Conservation (phyloP, 2,329 filamentous ascomycete genomes). For the Botrytis sinoallii region DNA sequence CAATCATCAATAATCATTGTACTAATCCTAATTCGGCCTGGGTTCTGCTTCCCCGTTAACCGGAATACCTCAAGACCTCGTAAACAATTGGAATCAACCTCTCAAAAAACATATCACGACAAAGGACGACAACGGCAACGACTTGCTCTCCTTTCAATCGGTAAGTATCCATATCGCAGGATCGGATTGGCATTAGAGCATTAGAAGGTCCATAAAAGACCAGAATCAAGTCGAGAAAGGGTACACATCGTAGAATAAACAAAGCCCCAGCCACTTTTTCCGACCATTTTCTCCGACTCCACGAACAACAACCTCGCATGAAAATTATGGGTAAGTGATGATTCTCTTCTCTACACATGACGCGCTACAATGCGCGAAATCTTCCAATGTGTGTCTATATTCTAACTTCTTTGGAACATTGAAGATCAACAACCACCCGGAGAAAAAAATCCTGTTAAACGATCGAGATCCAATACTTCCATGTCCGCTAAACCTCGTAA, state of each 20-base stretch:
- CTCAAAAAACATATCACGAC: conserved; percentile 19
- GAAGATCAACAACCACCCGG: conserved; percentile 33
- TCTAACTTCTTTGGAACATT: conserved; percentile 26
- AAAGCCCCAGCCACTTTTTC: conserved; percentile 30
- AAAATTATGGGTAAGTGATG: conserved; percentile 33
- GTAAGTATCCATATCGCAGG: conserved; percentile 9
- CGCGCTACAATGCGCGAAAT: conserved; percentile 14
- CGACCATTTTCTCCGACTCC: conserved; percentile 10
- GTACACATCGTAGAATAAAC: conserved; percentile 25
- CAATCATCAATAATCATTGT: neutral
- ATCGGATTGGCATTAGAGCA: neutral
- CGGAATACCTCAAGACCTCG: conserved; percentile 19
- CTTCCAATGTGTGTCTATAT: conserved; percentile 2
- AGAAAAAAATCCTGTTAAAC: conserved; percentile 40
- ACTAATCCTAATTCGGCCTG: conserved; percentile 11
- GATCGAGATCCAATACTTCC: conserved; percentile 47
- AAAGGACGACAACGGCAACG: conserved; percentile 12
- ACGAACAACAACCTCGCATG: conserved; percentile 19
- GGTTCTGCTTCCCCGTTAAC: conserved; percentile 20
- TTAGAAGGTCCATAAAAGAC: neutral
- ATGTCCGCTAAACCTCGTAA: conserved; percentile 43
- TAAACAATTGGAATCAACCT: conserved; percentile 21
- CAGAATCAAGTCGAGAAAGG: conserved; percentile 2
- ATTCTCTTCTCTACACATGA: conserved; percentile 7
- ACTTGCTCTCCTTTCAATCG: conserved; percentile 1